phyloP scores from a whole-genome alignment of 1,284 basidiomycete genomes.

The Malassezia yamatoensis region DNA sequence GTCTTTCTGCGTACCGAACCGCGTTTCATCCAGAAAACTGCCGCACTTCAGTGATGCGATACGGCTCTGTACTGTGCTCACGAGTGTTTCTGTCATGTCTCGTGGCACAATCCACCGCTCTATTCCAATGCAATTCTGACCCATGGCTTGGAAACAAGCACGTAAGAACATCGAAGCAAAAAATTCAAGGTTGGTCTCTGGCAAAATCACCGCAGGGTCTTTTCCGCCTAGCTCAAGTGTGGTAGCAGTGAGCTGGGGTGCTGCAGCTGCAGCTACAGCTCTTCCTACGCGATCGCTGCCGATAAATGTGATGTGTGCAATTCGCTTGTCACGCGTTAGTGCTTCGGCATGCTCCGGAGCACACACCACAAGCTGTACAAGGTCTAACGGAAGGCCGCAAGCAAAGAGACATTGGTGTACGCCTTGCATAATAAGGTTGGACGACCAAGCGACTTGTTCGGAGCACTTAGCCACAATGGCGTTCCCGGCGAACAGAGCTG shows the following conservation, averaged over 20 bases:
- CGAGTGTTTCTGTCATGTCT: slow-evolving; percentile 57
- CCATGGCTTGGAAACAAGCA: slow-evolving; percentile 60
- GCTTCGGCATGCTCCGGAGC: slow-evolving; percentile 74
- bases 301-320: slow-evolving; percentile 71
- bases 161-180: slow-evolving; percentile 51
- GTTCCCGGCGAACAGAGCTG: slow-evolving; percentile 80
- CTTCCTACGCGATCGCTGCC: slow-evolving; percentile 82
- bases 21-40: slow-evolving; percentile 35
- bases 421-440: slow-evolving; percentile 55
- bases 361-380: slow-evolving; percentile 58
- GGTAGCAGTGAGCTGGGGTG: slow-evolving; percentile 73
- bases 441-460: slow-evolving; percentile 40
- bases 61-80: slow-evolving; percentile 21
- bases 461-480: slow-evolving; percentile 75
- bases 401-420: slow-evolving; percentile 49
- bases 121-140: slow-evolving; percentile 85
- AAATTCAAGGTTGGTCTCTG: slow-evolving; percentile 50
- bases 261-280: slow-evolving; percentile 71
- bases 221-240: slow-evolving; percentile 74
- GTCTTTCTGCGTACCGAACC: slow-evolving; percentile 15
- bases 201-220: slow-evolving; percentile 54
- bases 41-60: slow-evolving; percentile 31
- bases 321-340: slow-evolving; percentile 65
- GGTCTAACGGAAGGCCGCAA: slow-evolving; percentile 66
- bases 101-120: slow-evolving; percentile 79